A percentile compares a stretch with the other conserved stretches of the same genome.
Evolutionary conservation across 257 asterid genomes (phyloP).

Genomic region (Catharanthus roseus): DNA sequence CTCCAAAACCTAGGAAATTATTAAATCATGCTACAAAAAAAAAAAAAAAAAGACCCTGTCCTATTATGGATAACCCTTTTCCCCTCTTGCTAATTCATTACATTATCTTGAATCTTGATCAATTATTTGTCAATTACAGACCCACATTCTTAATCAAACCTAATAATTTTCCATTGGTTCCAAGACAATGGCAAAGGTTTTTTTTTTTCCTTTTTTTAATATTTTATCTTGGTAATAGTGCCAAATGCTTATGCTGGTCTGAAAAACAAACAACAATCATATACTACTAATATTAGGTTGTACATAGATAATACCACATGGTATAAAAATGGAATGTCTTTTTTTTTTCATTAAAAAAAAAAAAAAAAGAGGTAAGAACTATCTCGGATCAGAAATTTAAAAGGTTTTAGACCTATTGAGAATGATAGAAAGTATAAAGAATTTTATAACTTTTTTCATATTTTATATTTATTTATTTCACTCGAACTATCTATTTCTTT

Average conservation of each 20-base stretch:
- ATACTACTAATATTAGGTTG: not conserved
- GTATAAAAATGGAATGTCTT: not conserved
- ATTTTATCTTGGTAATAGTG: not conserved
- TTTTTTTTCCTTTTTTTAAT: too few relatives aligned
- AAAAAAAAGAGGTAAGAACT: too few relatives aligned
- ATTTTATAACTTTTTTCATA: too few relatives aligned
- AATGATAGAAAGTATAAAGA: too few relatives aligned
- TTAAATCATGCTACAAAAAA: not conserved
- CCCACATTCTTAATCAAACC: not conserved
- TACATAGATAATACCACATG: not conserved
- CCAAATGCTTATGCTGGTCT: not conserved
- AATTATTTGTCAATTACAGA: not conserved
- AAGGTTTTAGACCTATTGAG: too few relatives aligned
- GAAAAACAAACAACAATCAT: not conserved
- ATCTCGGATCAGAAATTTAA: too few relatives aligned
- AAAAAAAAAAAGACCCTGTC: not conserved
- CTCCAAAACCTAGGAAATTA: not conserved
- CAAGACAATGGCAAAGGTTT: not conserved
- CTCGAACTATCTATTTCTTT: too few relatives aligned
- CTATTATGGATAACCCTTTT: not conserved
- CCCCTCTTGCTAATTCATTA: not conserved
- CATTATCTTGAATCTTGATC: constrained; percentile 1
- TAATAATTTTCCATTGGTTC: not conserved
- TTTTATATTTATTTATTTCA: too few relatives aligned
- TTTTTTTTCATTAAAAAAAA: too few relatives aligned